A percentile compares a stretch with the other conserved stretches of the same genome.
phyloP scores from a whole-genome alignment of 1,284 basidiomycete species.

The Kwoniella shivajii region DNA sequence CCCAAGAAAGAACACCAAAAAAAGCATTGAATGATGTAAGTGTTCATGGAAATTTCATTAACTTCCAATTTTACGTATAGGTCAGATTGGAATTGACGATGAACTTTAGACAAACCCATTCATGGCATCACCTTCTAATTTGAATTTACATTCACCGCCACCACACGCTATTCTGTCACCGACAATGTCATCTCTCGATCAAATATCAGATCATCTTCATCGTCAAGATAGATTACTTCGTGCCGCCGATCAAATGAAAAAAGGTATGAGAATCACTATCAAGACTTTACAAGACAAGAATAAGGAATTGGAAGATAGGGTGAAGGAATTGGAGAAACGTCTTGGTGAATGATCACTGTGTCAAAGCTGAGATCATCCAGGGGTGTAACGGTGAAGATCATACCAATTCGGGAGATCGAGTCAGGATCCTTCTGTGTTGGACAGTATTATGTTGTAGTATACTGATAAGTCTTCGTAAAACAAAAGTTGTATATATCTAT shows the following conservation, averaged over 20 bases:
- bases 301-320: slow-evolving; percentile 26
- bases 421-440: too few relatives aligned
- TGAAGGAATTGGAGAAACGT: slow-evolving; percentile 24
- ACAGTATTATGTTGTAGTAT: too few relatives aligned
- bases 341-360: slow-evolving; percentile 4
- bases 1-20: slow-evolving; percentile 16
- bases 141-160: slow-evolving; percentile 13
- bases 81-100: not conserved
- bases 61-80: not conserved
- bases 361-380: too few relatives aligned
- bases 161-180: slow-evolving; percentile 34
- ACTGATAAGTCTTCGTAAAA: too few relatives aligned
- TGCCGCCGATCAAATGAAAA: slow-evolving; percentile 44
- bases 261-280: slow-evolving; percentile 43
- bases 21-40: slow-evolving; percentile 11
- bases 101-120: slow-evolving; percentile 28
- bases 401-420: too few relatives aligned
- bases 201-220: slow-evolving; percentile 40
- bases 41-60: too few relatives aligned
- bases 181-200: slow-evolving; percentile 27
- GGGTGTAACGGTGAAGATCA: too few relatives aligned
- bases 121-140: slow-evolving; percentile 19
- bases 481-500: too few relatives aligned
- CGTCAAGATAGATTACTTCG: slow-evolving; percentile 44
- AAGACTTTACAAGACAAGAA: slow-evolving; percentile 36